Conservation (phyloP, 169 alveolate genomes). For the Eimeria sp. region DNA sequence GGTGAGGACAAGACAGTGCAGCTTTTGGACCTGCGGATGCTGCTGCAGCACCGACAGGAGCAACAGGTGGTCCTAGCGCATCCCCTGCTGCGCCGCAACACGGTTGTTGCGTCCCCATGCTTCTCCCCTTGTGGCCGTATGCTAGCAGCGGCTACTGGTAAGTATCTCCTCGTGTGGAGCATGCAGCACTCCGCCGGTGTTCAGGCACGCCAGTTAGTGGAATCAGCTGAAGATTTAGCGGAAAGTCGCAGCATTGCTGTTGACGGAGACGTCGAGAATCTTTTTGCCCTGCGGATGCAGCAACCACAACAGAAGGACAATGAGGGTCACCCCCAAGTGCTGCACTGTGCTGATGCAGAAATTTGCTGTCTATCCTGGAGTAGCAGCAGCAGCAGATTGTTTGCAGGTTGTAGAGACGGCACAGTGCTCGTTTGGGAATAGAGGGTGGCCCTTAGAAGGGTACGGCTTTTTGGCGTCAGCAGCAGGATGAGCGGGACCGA, state of each 20-base stretch:
- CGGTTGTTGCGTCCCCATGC: conserved; percentile 53
- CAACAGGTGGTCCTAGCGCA: conserved; percentile 16
- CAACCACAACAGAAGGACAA: conserved; percentile 7
- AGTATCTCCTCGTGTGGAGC: conserved; percentile 16
- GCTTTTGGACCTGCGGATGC: conserved; percentile 45
- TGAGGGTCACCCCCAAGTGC: conserved; percentile 12
- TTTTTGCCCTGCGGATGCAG: conserved; percentile 5
- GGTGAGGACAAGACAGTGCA: conserved; percentile 60
- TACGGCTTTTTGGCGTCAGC: background rate
- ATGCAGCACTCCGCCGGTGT: conserved; percentile 1
- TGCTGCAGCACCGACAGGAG: conserved; percentile 36
- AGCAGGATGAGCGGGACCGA: background rate
- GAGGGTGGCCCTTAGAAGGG: background rate
- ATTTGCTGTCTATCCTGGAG: conserved; percentile 39
- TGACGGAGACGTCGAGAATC: background rate
- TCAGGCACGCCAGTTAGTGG: background rate
- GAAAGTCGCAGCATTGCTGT: background rate
- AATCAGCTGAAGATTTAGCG: background rate
- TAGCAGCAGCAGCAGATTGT: conserved; percentile 44
- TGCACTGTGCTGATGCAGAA: conserved; percentile 22
- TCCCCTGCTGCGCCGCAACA: conserved; percentile 49
- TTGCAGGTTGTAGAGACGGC: conserved; percentile 63
- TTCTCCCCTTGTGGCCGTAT: conserved; percentile 53
- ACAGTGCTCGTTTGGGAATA: conserved; percentile 37
- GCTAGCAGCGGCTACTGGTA: conserved; percentile 58